Percentiles rank a stretch among this genome's conserved stretches.
Conservation (phyloP, 371 early-diverging fungal genomes). For the Apophysomyces sp. region DNA sequence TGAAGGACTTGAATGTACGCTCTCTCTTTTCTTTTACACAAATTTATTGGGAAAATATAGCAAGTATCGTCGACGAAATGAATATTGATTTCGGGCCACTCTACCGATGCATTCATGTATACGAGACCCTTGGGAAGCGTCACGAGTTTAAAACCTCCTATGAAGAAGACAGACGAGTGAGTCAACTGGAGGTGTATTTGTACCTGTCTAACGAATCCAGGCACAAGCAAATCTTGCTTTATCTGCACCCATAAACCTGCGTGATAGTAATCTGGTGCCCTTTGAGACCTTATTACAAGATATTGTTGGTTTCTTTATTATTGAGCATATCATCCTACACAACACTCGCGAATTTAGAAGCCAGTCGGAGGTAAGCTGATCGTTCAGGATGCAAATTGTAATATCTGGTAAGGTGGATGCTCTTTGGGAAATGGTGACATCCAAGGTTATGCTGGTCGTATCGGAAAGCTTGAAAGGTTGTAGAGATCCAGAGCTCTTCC, state of each 20-base stretch:
- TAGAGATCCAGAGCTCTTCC: conserved; percentile 74
- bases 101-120: conserved; percentile 94
- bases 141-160: conserved; percentile 86
- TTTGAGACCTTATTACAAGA: conserved; percentile 83
- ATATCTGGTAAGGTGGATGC: conserved; percentile 64
- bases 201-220: conserved; percentile 21
- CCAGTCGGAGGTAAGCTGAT: conserved; percentile 65
- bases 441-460: conserved; percentile 77
- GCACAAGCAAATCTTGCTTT: conserved; percentile 76
- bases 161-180: conserved; percentile 85
- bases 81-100: conserved; percentile 92
- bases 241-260: conserved; percentile 61
- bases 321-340: conserved; percentile 87
- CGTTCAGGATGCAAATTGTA: neutral
- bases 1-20: conserved; percentile 81
- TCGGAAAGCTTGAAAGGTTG: conserved; percentile 78
- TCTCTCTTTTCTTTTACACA: neutral
- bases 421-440: conserved; percentile 87
- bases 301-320: conserved; percentile 94
- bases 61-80: conserved; percentile 66
- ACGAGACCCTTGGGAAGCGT: conserved; percentile 86
- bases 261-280: conserved; percentile 60
- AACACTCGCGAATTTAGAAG: conserved; percentile 93
- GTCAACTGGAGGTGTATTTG: conserved; percentile 17
- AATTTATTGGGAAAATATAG: conserved; percentile 25